Percentiles rank a stretch among this genome's conserved stretches.
phyloP scores from a whole-genome alignment of 805 yeast species.

The Kurtzmaniella cleridarum region DNA sequence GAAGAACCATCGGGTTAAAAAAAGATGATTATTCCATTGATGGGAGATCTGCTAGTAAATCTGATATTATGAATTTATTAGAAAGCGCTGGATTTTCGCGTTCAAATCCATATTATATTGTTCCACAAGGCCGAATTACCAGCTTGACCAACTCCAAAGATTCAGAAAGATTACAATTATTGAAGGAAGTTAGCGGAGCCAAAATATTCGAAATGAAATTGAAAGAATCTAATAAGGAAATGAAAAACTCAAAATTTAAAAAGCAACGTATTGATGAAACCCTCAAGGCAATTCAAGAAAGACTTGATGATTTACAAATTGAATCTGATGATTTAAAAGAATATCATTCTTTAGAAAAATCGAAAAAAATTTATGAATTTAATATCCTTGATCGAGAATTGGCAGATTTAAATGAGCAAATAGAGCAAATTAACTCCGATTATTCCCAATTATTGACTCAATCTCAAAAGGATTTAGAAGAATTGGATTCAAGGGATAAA shows the following conservation, averaged over 20 bases:
- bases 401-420: slow-evolving; percentile 50
- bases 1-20: slow-evolving; percentile 90
- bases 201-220: slow-evolving; percentile 80
- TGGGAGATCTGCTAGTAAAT: slow-evolving; percentile 68
- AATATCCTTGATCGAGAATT: slow-evolving; percentile 75
- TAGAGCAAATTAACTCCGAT: slow-evolving; percentile 56
- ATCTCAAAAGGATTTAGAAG: slow-evolving; percentile 49
- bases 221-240: slow-evolving; percentile 72
- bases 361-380: slow-evolving; percentile 68
- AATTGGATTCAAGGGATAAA: slow-evolving; percentile 58
- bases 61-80: slow-evolving; percentile 73
- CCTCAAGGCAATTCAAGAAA: slow-evolving; percentile 59
- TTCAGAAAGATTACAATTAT: slow-evolving; percentile 64
- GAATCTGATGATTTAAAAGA: slow-evolving; percentile 73
- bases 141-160: slow-evolving; percentile 86
- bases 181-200: slow-evolving; percentile 95
- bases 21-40: slow-evolving; percentile 88
- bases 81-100: slow-evolving; percentile 92
- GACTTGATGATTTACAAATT: slow-evolving; percentile 71
- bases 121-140: slow-evolving; percentile 93
- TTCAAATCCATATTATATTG: slow-evolving; percentile 90
- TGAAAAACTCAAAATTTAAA: slow-evolving; percentile 66
- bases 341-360: slow-evolving; percentile 62
- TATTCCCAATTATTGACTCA: slow-evolving; percentile 47
- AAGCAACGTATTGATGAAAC: slow-evolving; percentile 70